A percentile compares a stretch with the other conserved stretches of the same genome.
Conservation (phyloP, 225 moss, liverwort and hornwort genomes). For the Polytrichum formosum region DNA sequence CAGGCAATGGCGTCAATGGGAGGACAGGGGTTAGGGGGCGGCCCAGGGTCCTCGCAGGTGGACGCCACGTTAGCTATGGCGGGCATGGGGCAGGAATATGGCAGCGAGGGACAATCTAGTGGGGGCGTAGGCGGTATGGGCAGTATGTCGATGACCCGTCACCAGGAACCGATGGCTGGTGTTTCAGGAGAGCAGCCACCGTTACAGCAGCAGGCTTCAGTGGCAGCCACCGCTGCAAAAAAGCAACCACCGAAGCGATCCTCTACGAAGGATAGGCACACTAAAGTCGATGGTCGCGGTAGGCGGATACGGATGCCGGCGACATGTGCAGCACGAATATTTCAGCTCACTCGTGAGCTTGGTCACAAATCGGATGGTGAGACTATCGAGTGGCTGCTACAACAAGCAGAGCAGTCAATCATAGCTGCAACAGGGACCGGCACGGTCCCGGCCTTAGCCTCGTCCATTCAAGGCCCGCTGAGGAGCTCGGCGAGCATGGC, state of each 20-base stretch:
- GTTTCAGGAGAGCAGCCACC: conserved; percentile 45
- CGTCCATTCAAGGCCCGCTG: conserved; percentile 68
- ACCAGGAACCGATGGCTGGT: conserved; percentile 34
- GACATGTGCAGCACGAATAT: conserved; percentile 94
- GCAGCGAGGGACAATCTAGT: conserved; percentile 55
- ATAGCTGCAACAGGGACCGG: conserved; percentile 92
- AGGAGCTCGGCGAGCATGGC: conserved; percentile 85
- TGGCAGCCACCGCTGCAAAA: conserved; percentile 47
- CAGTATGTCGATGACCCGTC: conserved; percentile 41
- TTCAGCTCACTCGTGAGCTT: conserved; percentile 95
- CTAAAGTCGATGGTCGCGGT: conserved; percentile 96
- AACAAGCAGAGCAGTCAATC: conserved; percentile 95
- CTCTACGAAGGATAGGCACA: conserved; percentile 96
- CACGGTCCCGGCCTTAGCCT: conserved; percentile 72
- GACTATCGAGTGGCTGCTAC: conserved; percentile 97
- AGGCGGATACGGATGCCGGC: conserved; percentile 99
- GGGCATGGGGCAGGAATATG: conserved; percentile 91
- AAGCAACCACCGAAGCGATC: conserved; percentile 93
- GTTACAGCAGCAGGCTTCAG: conserved; percentile 28
- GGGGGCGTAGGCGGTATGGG: conserved; percentile 50
- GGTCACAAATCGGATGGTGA: conserved; percentile 98
- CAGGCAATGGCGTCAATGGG: conserved; percentile 99
- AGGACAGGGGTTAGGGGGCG: conserved; percentile 81
- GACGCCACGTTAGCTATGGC: conserved; percentile 89
- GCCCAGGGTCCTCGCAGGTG: conserved; percentile 56